Evolutionary conservation across 305 asterid species (phyloP), one percentile per base, ranked within the genome.

Genomic region (Caryopteris hybrid): DNA sequence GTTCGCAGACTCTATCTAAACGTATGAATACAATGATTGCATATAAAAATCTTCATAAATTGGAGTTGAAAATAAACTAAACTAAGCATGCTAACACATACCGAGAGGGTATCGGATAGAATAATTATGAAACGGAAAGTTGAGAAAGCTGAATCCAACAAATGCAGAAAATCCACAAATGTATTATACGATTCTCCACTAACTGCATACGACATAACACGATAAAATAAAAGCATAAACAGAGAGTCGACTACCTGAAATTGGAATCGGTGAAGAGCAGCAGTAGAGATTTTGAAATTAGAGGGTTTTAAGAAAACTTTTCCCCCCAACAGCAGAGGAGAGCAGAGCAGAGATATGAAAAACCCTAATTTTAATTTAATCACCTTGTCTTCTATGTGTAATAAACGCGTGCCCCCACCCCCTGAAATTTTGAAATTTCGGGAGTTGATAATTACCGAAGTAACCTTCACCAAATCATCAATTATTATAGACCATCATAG

Each of bases 281-380:
- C 41, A 50, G 61, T 31, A 4, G 10, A 60, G 20, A 48, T 43
- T 70, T 48, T 45, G 64, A 57, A 48, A 16, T 16, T 29, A 50
- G 73, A 59, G 71, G 66, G 69, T 23, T 75, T 63, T 27, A 38
- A 20, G 51, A 13, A 11, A 52, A 11, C 3, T 22, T 3, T 65
- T 29, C 36, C 71, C 54, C 68, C 54, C 54, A 8, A 55, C n/a
- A n/a, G n/a, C n/a, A n/a, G n/a, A n/a, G n/a, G n/a, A 38, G 55
- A 41, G 68, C 65, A 27, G 65, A 70, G 61, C 38, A 50, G 38
- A 36, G 34, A 60, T 47, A 54, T 22, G 62, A 73, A 59, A 71
- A 79, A 71, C 83, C 83, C 80, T 74, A 79, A 71, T 45, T 67
- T 36, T 36, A 13, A 47, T 58, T 71, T 4, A 58, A 50, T 29